Percentiles rank a stretch among this genome's conserved stretches.
Evolutionary conservation across 1,284 basidiomycete genomes (phyloP).

Genomic region (Puccinia brachypodii): DNA sequence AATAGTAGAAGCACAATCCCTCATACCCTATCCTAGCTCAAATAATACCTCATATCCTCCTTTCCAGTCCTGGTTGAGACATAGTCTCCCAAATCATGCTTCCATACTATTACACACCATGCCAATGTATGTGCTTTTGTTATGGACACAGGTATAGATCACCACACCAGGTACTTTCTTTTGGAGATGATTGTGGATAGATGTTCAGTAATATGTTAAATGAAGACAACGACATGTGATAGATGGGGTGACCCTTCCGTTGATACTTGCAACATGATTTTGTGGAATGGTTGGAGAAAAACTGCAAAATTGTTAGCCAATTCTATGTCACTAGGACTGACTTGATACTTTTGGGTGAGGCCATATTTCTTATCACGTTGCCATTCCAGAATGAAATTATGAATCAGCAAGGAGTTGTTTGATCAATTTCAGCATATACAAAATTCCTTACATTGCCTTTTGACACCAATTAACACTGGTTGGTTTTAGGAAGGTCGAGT

Average conservation of each 20-base stretch:
- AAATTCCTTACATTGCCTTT: background rate
- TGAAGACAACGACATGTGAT: background rate
- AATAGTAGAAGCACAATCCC: too few species aligned
- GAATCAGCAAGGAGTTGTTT: background rate
- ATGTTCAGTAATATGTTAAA: background rate
- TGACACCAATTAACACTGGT: background rate
- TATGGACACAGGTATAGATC: too few species aligned
- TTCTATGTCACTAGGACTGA: background rate
- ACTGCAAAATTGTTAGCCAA: too few species aligned
- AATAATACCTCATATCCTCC: too few species aligned
- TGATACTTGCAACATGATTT: background rate
- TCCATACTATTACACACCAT: too few species aligned
- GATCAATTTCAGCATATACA: background rate
- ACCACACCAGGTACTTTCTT: background rate
- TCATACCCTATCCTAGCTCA: too few species aligned
- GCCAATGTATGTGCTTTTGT: too few species aligned
- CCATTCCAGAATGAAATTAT: background rate
- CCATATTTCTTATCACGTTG: slow-evolving; percentile 1
- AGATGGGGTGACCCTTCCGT: background rate
- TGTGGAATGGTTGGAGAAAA: background rate
- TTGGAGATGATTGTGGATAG: background rate
- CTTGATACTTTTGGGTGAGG: background rate
- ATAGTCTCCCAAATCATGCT: too few species aligned
- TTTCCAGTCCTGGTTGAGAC: too few species aligned
- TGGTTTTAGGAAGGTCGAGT: background rate